Base-by-base conservation (phyloP, 352 stramenopile genomes). In the Pythium periplocum region DNA sequence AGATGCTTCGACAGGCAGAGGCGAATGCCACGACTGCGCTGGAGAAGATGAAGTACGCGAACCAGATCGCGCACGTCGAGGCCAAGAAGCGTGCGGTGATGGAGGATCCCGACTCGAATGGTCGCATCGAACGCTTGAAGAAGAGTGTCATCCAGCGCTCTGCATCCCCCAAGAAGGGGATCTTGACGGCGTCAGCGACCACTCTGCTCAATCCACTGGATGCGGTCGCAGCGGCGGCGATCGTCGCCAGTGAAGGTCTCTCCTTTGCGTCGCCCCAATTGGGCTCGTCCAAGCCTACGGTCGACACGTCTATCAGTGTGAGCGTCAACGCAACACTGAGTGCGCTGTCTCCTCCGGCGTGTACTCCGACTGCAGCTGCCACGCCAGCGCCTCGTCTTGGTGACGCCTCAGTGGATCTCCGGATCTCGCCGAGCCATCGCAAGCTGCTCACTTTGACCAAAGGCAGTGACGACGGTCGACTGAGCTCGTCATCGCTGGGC, bases 1-100 rank as follows among this genome's bases (percentile, higher is more conserved):
- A 87, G 62, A 90, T 90, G 78, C 67, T 90, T n/a, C 71, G 70
- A 17, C 73, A 86, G 38, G 76, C 81, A 10, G 68, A 85, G 51
- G 67, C 58, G 3, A 69, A 73, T 54, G 60, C 79, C 2, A 66
- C 60, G 12, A 69, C 62, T 2, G 45, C 69, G 11, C 55, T 76
- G 43, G 79, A 87, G 45, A 75, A 69, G 35, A 48, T 57, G 17
- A 83, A 83, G 43, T 87, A 78, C 36, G 63, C 63, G 39, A 35
- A 51, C 11, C 79, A 90, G 49, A 86, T 90, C 48, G 59, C 66
- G 36, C 68, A 84, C 40, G 61, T 87, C 9, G 77, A 86, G 48
- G 71, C 70, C 45, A 87, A 90, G 50, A 78, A 84, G 56, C 66
- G 68, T 33, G 76, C 75, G 1, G 74, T 90, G 53, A 83, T 90